Evolutionary conservation across 2,329 filamentous ascomycete genomes (phyloP).

Genomic region (Aspergillus aculeatus): DNA sequence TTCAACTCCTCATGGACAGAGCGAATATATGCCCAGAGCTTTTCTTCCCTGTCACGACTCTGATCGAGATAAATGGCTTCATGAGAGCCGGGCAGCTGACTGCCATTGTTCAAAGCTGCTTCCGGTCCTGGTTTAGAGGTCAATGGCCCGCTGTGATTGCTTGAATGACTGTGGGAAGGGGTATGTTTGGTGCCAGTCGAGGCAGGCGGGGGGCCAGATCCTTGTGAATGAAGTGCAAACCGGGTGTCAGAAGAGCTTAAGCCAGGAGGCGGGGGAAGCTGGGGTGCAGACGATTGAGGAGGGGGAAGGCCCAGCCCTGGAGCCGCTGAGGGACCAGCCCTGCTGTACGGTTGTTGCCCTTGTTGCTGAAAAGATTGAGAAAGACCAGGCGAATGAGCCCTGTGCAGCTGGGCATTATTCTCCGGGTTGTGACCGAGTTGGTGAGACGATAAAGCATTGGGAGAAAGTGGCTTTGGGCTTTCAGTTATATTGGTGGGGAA

Average conservation of each 20-base stretch:
- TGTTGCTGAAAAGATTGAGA: conserved; percentile 44
- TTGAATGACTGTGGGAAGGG: conserved; percentile 35
- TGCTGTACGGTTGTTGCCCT: conserved; percentile 33
- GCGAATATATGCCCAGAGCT: conserved; percentile 46
- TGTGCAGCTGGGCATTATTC: conserved; percentile 37
- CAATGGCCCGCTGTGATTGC: conserved; percentile 32
- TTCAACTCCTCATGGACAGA: conserved; percentile 44
- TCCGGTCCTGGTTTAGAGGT: conserved; percentile 29
- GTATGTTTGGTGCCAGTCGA: conserved; percentile 37
- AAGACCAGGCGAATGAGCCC: conserved; percentile 44
- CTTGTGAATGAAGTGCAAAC: conserved; percentile 43
- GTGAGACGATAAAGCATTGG: conserved; percentile 42
- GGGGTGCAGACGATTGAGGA: conserved; percentile 40
- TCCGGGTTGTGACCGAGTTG: conserved; percentile 39
- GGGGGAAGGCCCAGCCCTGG: conserved; percentile 36
- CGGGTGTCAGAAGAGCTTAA: conserved; percentile 45
- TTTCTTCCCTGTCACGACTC: conserved; percentile 37
- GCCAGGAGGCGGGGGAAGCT: conserved; percentile 45
- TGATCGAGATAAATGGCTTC: conserved; percentile 30
- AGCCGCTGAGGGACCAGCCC: conserved; percentile 24
- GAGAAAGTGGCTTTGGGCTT: conserved; percentile 74
- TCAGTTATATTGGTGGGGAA: conserved; percentile 79
- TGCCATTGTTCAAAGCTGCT: conserved; percentile 23
- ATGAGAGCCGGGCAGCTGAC: conserved; percentile 15
- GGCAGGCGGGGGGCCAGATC: conserved; percentile 33